Base-by-base conservation (phyloP, 2,329 filamentous ascomycete genomes). In the Cladosporium cucumerinum region DNA sequence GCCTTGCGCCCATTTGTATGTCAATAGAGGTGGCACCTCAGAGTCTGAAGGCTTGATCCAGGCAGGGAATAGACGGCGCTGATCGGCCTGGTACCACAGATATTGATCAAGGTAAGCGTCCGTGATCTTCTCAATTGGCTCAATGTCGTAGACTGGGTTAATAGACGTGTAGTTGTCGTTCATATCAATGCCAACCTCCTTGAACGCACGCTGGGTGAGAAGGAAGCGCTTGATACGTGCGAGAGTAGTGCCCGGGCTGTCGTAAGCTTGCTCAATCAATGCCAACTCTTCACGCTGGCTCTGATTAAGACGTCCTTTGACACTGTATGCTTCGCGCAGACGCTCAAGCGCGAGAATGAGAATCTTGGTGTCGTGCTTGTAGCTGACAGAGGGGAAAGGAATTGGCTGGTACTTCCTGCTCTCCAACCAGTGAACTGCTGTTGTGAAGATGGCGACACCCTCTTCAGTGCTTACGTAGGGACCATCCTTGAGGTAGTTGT, bases 11-110 rank as follows among this genome's bases (percentile, higher is more conserved):
- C 96, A 99, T 79, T 99, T 99, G 84, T 99, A 99, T 0, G 92
- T 91, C 66, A 99, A 81, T 18, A 99, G 82, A 28, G 95, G 95
- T 2, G 96, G 95, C 0, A 99, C 95, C 78, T 99, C 96, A 0
- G 94, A 97, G 76, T 99, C 95, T 0, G 95, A 98, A 8, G 95
- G 95, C 82, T 99, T 99, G 81, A 99, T 97, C 95, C 95, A 99
- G 21, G 92, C 91, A 2, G 95, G 95, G 84, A 99, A 99, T 52
- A 99, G 84, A 76, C 98, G 93, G 61, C 95, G 89, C 78, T 98
- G 94, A 73, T 99, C 95, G 49, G 96, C 95, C 78, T 99, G 95
- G 75, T 99, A 99, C 95, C 96, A 99, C 11, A 99, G 84, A 73
- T 99, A 99, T 75, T 99, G 96, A 73, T 99, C 95, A 57, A 99